phyloP scores from a whole-genome alignment of 2,329 filamentous ascomycete species.

The Lachnellula subtilissima region DNA sequence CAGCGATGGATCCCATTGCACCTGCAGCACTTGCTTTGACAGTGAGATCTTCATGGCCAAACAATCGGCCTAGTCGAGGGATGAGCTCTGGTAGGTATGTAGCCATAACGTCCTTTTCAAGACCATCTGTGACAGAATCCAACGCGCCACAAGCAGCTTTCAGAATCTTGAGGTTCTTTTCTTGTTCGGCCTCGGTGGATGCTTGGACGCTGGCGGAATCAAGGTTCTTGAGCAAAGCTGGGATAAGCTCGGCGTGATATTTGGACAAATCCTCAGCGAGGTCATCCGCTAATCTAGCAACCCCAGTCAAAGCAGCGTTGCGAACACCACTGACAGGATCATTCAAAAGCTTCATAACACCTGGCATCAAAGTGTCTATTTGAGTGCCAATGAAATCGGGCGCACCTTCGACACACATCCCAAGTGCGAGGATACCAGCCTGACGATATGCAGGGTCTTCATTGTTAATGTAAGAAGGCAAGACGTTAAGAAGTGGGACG shows the following conservation, averaged over 20 bases:
- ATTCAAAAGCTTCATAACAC: constrained; percentile 75
- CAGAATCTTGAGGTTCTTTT: constrained; percentile 79
- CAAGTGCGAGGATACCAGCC: constrained; percentile 85
- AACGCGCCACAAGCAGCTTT: constrained; percentile 86
- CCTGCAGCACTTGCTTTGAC: constrained; percentile 87
- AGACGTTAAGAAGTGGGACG: constrained; percentile 81
- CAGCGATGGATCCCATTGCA: constrained; percentile 85
- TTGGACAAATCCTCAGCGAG: constrained; percentile 84
- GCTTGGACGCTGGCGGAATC: constrained; percentile 70
- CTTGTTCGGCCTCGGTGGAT: constrained; percentile 57
- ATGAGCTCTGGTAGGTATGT: constrained; percentile 80
- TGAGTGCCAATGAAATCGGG: constrained; percentile 97
- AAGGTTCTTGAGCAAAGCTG: constrained; percentile 81
- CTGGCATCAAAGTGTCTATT: constrained; percentile 77
- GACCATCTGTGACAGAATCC: constrained; percentile 82
- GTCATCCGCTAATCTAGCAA: constrained; percentile 88
- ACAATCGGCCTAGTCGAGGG: constrained; percentile 75
- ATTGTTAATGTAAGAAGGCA: constrained; percentile 74
- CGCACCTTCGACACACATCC: constrained; percentile 92
- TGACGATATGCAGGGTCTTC: constrained; percentile 74
- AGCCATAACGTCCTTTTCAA: constrained; percentile 75
- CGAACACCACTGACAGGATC: constrained; percentile 82
- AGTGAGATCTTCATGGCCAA: constrained; percentile 79
- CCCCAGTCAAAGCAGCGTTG: constrained; percentile 78
- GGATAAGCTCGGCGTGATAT: constrained; percentile 80